Percentiles rank a stretch among this genome's conserved stretches.
phyloP scores from a whole-genome alignment of 768 basidiomycete species.

The Xerocomellus chrysenteron region DNA sequence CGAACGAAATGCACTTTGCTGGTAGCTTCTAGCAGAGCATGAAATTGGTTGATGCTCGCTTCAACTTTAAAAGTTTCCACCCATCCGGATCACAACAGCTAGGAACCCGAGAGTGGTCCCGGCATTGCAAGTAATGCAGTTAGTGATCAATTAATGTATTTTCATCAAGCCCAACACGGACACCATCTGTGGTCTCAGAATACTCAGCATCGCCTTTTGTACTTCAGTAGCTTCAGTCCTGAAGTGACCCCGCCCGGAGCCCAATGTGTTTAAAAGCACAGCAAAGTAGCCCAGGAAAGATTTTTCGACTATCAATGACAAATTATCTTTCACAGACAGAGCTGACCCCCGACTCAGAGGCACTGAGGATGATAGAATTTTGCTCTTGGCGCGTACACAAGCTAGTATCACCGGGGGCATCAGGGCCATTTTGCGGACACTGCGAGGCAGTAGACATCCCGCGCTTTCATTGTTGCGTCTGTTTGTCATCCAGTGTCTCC shows the following conservation, averaged over 20 bases:
- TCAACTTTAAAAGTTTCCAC: not conserved
- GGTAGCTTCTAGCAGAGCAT: conserved; percentile 86
- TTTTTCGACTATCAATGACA: not conserved
- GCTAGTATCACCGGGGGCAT: too few relatives aligned
- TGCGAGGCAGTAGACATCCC: too few relatives aligned
- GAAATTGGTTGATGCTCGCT: conserved; percentile 59
- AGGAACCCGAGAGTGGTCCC: not conserved
- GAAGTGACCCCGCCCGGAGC: too few relatives aligned
- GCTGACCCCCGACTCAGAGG: not conserved
- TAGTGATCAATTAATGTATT: not conserved
- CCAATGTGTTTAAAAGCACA: not conserved
- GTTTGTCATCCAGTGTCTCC: too few relatives aligned
- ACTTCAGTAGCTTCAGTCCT: too few relatives aligned
- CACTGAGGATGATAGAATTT: too few relatives aligned
- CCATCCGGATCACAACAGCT: not conserved
- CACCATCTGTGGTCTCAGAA: not conserved
- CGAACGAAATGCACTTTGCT: conserved; percentile 2
- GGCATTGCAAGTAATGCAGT: not conserved
- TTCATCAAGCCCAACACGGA: not conserved
- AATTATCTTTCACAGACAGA: not conserved
- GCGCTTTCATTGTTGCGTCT: too few relatives aligned
- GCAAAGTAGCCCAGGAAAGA: not conserved
- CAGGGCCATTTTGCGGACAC: too few relatives aligned
- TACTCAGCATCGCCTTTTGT: not conserved
- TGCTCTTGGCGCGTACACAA: too few relatives aligned